phyloP scores from a whole-genome alignment of 306 rosid species.

The Vigna radiata region DNA sequence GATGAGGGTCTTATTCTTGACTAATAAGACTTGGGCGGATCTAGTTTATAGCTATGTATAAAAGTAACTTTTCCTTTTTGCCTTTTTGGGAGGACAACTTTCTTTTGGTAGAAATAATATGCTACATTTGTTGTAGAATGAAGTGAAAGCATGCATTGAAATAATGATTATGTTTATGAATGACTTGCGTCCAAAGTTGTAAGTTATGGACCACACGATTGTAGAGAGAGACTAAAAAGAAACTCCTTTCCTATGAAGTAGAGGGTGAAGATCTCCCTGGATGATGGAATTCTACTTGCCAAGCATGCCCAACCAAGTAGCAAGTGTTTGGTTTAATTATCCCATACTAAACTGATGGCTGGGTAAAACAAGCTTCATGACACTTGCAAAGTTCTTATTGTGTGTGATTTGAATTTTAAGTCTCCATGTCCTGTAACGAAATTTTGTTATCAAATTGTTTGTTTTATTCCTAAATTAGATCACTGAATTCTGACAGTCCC shows the following conservation, averaged over 20 bases:
- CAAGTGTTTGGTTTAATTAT: slow-evolving; percentile 11
- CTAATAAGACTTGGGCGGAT: slow-evolving; percentile 14
- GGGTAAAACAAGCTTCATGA: slow-evolving; percentile 17
- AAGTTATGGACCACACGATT: slow-evolving; percentile 8
- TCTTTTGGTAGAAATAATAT: slow-evolving; percentile 9
- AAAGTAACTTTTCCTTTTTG: not conserved
- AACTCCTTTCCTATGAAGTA: slow-evolving; percentile 17
- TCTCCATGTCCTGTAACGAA: slow-evolving; percentile 29
- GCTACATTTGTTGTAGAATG: slow-evolving; percentile 12
- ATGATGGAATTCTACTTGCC: not conserved
- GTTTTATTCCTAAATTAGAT: slow-evolving; percentile 30
- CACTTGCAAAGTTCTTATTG: not conserved
- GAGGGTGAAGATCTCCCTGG: not conserved
- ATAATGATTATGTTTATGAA: slow-evolving; percentile 35
- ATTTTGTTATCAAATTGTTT: slow-evolving; percentile 31
- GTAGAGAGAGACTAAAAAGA: not conserved
- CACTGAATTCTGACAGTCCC: slow-evolving; percentile 7
- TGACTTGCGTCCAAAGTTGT: slow-evolving; percentile 14
- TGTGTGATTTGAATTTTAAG: slow-evolving; percentile 31
- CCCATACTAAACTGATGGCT: slow-evolving; percentile 1
- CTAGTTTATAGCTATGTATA: slow-evolving; percentile 21
- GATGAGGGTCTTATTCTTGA: slow-evolving; percentile 1
- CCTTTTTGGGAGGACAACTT: not conserved
- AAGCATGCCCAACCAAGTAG: slow-evolving; percentile 23
- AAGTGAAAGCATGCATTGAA: slow-evolving; percentile 33